Conservation (phyloP, 371 early-diverging fungal genomes). For the Saksenaea oblongispora region DNA sequence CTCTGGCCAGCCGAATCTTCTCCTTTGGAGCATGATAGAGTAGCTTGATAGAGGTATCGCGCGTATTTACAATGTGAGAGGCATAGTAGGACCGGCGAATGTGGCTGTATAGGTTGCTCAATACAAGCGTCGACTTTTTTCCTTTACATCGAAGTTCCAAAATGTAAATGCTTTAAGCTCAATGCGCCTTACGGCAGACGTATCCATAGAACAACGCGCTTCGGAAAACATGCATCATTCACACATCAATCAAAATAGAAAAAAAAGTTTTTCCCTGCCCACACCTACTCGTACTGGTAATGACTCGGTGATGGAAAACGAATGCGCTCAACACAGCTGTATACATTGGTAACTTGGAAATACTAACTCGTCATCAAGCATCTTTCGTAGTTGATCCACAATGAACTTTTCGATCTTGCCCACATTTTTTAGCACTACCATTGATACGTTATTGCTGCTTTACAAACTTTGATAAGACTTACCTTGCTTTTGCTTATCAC, state of each 20-base stretch:
- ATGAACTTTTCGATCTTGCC: slow-evolving; percentile 92
- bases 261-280: neutral
- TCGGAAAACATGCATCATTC: neutral
- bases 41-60: too few relatives aligned
- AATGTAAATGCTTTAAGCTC: too few relatives aligned
- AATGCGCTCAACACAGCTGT: neutral
- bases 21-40: too few relatives aligned
- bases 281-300: neutral
- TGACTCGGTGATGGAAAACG: neutral
- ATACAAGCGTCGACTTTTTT: too few relatives aligned
- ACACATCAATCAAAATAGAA: neutral
- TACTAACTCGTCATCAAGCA: slow-evolving; percentile 88
- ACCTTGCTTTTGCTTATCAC: slow-evolving; percentile 88
- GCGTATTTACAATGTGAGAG: too few relatives aligned
- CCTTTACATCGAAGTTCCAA: too few relatives aligned
- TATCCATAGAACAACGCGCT: too few relatives aligned
- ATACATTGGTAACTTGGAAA: slow-evolving; percentile 80
- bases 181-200: too few relatives aligned
- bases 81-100: too few relatives aligned
- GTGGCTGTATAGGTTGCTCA: too few relatives aligned
- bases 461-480: slow-evolving; percentile 11
- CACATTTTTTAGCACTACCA: slow-evolving; percentile 85
- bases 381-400: slow-evolving; percentile 83
- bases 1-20: too few relatives aligned
- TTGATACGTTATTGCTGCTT: neutral